Evolutionary conservation across 176 grass and related monocot genomes (phyloP).

Genomic region (Tillandsia fasciculata): DNA sequence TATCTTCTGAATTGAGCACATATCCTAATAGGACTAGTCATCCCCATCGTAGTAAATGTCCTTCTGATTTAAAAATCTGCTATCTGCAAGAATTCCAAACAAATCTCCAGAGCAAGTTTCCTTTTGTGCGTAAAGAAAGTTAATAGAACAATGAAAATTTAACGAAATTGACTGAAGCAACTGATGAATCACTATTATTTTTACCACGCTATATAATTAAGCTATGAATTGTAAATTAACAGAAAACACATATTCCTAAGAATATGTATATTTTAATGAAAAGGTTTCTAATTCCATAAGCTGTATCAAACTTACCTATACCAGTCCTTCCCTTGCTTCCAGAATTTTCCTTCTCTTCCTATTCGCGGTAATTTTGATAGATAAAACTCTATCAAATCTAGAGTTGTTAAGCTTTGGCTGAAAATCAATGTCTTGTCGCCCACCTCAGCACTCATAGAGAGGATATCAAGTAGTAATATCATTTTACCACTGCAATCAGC

Average conservation of each 20-base stretch:
- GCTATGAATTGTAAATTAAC: not conserved
- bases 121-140: too few relatives aligned
- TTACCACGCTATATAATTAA: too few relatives aligned
- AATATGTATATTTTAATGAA: not conserved
- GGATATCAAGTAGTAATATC: slow-evolving; percentile 86
- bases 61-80: too few relatives aligned
- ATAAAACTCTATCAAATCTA: slow-evolving; percentile 87
- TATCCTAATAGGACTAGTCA: too few relatives aligned
- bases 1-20: too few relatives aligned
- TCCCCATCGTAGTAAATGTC: too few relatives aligned
- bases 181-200: too few relatives aligned
- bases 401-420: slow-evolving; percentile 86
- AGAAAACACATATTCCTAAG: not conserved
- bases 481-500: slow-evolving; percentile 92
- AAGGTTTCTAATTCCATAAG: not conserved
- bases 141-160: too few relatives aligned
- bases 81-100: too few relatives aligned
- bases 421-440: slow-evolving; percentile 90
- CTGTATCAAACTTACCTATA: slow-evolving; percentile 59
- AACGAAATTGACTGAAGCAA: too few relatives aligned
- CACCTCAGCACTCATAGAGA: slow-evolving; percentile 59
- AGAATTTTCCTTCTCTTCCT: slow-evolving; percentile 61
- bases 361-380: slow-evolving; percentile 68
- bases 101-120: too few relatives aligned
- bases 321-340: slow-evolving; percentile 98